Evolutionary conservation across 2,329 filamentous ascomycete genomes (phyloP).

Genomic region (Amauroascus niger): DNA sequence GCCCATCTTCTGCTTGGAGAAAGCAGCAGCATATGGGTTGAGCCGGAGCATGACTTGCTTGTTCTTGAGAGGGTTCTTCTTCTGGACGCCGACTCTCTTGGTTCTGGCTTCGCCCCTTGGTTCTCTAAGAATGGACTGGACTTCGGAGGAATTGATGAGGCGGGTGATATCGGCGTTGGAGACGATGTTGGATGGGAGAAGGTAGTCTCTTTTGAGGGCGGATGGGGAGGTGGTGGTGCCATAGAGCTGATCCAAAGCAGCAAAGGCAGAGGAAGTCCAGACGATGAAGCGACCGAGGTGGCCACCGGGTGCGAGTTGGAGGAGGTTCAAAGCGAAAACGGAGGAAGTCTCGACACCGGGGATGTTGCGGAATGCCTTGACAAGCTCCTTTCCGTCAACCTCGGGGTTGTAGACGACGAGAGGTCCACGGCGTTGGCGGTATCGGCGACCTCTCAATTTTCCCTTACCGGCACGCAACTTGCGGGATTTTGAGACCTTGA

Average conservation of each 20-base stretch:
- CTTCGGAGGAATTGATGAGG: slow-evolving; percentile 98
- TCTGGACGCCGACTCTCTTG: slow-evolving; percentile 87
- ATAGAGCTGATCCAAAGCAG: slow-evolving; percentile 94
- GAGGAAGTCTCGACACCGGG: slow-evolving; percentile 94
- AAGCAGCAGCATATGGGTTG: slow-evolving; percentile 93
- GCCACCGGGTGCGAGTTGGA: slow-evolving; percentile 97
- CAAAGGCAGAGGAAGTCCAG: slow-evolving; percentile 96
- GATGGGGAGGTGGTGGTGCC: slow-evolving; percentile 82
- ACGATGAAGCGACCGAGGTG: slow-evolving; percentile 98
- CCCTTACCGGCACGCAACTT: slow-evolving; percentile 98
- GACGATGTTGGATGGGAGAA: slow-evolving; percentile 85
- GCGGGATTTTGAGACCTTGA: slow-evolving; percentile 92
- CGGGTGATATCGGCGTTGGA: slow-evolving; percentile 90
- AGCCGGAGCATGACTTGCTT: slow-evolving; percentile 97
- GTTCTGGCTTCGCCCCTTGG: slow-evolving; percentile 83
- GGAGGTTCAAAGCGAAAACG: slow-evolving; percentile 91
- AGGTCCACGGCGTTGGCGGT: slow-evolving; percentile 95
- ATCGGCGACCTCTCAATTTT: slow-evolving; percentile 92
- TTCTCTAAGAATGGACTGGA: slow-evolving; percentile 88
- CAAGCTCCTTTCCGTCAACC: slow-evolving; percentile 87
- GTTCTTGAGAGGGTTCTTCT: slow-evolving; percentile 99
- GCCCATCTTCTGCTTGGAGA: slow-evolving; percentile 76
- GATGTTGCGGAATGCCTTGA: slow-evolving; percentile 96
- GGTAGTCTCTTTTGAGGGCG: slow-evolving; percentile 97
- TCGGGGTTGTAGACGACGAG: slow-evolving; percentile 96